These are phyloP conservation scores for Silene noctiflora DNA, from an alignment of 179 eudicot species.

Conservation along the genomic window DNA sequence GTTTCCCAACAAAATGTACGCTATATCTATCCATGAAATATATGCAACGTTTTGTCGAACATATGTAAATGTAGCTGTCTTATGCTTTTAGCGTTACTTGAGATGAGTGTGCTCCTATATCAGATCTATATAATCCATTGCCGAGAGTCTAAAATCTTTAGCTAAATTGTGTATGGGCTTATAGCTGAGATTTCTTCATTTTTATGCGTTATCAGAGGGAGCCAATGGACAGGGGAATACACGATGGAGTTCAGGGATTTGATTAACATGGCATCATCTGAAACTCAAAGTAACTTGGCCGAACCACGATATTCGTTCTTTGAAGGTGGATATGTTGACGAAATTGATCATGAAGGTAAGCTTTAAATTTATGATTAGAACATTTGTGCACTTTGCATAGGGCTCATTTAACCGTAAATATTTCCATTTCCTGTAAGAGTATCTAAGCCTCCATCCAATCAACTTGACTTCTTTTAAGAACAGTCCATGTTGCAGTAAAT, in stretches of 20 bases:
- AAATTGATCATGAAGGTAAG: slow-evolving; percentile 41
- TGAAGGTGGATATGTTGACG: slow-evolving; percentile 86
- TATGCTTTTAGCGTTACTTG: background rate
- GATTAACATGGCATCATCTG: slow-evolving; percentile 43
- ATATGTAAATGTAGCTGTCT: no score
- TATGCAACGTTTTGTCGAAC: no score
- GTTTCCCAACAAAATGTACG: no score
- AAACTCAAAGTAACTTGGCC: slow-evolving; percentile 27
- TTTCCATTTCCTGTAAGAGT: background rate
- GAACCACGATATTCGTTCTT: slow-evolving; percentile 88
- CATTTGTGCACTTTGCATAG: background rate
- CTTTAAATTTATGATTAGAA: background rate
- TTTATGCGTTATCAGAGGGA: slow-evolving; percentile 50
- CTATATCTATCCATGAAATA: no score
- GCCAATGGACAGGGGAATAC: slow-evolving; percentile 92
- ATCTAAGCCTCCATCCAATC: no score
- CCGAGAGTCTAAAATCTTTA: background rate
- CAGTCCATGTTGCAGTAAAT: background rate
- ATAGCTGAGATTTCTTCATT: background rate
- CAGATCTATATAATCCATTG: no score
- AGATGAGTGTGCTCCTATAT: background rate
- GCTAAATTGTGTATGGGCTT: background rate
- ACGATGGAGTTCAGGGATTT: slow-evolving; percentile 65
- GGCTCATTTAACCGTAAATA: background rate
- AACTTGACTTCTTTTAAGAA: background rate